Base-by-base conservation (phyloP, 2,329 filamentous ascomycete species). In the Ophiocordyceps australis region DNA sequence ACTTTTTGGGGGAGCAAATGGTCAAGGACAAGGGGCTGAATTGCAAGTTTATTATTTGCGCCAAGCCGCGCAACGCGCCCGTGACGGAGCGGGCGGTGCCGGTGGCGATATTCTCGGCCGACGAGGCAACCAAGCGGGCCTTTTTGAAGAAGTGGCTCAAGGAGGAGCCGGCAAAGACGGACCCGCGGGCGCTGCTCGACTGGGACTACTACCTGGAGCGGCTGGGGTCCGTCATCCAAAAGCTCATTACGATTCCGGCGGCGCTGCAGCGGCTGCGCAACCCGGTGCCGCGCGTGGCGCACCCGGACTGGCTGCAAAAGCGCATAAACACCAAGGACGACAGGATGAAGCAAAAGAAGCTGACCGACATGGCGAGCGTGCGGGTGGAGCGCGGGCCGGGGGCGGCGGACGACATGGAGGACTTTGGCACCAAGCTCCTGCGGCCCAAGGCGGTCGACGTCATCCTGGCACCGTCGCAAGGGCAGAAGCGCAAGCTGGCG, bases 31-130 rank as follows among this genome's bases (percentile, higher is more conserved):
- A 95, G 51, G 89, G 89, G 4, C 52, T 99, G 38, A 98, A 98
- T 57, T 99, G 89, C 73, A 95, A 95, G 53, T 99, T 95, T 50
- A 94, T 99, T 47, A 94, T 99, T 42, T 93, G 85, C 26, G 67
- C 82, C 10, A 71, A 67, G 34, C 89, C 89, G 4, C 79, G 74
- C 42, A 80, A 80, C 42, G 81, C 86, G 0, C 86, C 89, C 2
- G 85, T 98, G 32, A 98, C 89, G 0, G 91, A 98, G 37, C 68
- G 89, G 40, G 89, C 89, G 14, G 69, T 98, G 31, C 89, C 89
- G 1, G 83, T 98, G 5, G 83, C 89, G 13, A 98, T 99, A 33
- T 95, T 98, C 50, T 94, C 89, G 0, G 83, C 89, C 0, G 86
- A 95, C 29, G 74, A 85, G 29, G 67, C 70, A 5, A 75, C 91